These are phyloP conservation scores for Zangia roseola DNA, from an alignment of 768 basidiomycete species.

Conservation along the genomic window DNA sequence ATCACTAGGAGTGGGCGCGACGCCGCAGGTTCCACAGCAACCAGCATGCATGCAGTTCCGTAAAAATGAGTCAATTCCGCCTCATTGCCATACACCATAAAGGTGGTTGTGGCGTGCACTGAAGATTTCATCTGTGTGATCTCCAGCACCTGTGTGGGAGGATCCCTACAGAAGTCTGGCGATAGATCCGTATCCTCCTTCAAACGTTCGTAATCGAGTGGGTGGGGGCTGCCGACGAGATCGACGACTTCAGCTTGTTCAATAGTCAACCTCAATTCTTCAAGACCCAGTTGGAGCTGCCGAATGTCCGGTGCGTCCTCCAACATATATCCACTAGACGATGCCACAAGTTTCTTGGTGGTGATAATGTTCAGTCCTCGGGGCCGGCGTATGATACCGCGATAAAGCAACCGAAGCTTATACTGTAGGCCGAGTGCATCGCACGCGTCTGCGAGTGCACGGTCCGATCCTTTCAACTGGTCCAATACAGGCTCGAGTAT, in stretches of 20 bases:
- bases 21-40: slow-evolving; percentile 1
- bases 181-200: no score
- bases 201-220: no score
- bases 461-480: slow-evolving; percentile 16
- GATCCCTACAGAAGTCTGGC: slow-evolving; percentile 4
- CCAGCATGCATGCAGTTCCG: slow-evolving; percentile 15
- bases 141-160: slow-evolving; percentile 8
- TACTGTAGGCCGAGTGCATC: slow-evolving; percentile 5
- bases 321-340: neutral
- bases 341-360: neutral
- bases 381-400: neutral
- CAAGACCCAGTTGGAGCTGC: neutral
- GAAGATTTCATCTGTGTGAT: slow-evolving; percentile 12
- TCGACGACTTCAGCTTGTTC: slow-evolving; percentile 5
- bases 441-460: slow-evolving; percentile 4
- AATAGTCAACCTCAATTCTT: neutral
- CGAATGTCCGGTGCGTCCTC: rapidly evolving
- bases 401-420: slow-evolving; percentile 5
- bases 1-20: no score
- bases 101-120: neutral
- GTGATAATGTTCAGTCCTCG: neutral
- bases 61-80: slow-evolving; percentile 6
- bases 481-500: neutral
- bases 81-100: slow-evolving; percentile 7
- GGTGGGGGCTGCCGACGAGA: neutral